These are phyloP conservation scores for Cyberlindnera xishuangbannaensis DNA, from an alignment of 805 yeast genomes.

Conservation along the genomic window DNA sequence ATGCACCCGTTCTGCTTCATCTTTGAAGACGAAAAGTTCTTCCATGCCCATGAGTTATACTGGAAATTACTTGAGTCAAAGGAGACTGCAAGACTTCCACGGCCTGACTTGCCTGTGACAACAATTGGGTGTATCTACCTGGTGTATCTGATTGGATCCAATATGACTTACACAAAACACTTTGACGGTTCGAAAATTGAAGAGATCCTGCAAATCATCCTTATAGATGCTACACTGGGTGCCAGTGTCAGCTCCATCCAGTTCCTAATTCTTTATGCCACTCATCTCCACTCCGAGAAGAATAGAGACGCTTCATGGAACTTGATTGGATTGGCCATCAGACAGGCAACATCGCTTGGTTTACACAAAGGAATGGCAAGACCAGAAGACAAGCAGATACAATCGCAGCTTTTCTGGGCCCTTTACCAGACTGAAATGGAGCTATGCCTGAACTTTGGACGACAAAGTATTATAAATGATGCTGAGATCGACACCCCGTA, in stretches of 20 bases:
- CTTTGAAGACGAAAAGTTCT: slow-evolving; percentile 31
- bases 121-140: slow-evolving; percentile 40
- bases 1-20: slow-evolving; percentile 41
- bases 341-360: slow-evolving; percentile 45
- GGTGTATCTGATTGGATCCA: slow-evolving; percentile 31
- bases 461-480: slow-evolving; percentile 39
- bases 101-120: slow-evolving; percentile 15
- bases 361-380: slow-evolving; percentile 34
- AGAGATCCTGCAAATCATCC: slow-evolving; percentile 36
- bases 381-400: slow-evolving; percentile 15
- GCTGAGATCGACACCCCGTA: slow-evolving; percentile 39
- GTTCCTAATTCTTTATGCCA: slow-evolving; percentile 35
- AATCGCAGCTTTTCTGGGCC: slow-evolving; percentile 36
- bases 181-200: slow-evolving; percentile 28
- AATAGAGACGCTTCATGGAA: slow-evolving; percentile 46
- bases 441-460: slow-evolving; percentile 39
- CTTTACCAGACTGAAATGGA: slow-evolving; percentile 36
- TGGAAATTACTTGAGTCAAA: slow-evolving; percentile 24
- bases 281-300: slow-evolving; percentile 38
- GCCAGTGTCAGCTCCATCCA: slow-evolving; percentile 42
- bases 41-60: slow-evolving; percentile 31
- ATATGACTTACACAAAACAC: slow-evolving; percentile 10
- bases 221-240: slow-evolving; percentile 38
- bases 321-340: slow-evolving; percentile 39
- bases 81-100: no score